A percentile compares a stretch with the other conserved stretches of the same genome.
phyloP scores from a whole-genome alignment of 1,139 yeast species.

The Suhomyces anneliseae region DNA sequence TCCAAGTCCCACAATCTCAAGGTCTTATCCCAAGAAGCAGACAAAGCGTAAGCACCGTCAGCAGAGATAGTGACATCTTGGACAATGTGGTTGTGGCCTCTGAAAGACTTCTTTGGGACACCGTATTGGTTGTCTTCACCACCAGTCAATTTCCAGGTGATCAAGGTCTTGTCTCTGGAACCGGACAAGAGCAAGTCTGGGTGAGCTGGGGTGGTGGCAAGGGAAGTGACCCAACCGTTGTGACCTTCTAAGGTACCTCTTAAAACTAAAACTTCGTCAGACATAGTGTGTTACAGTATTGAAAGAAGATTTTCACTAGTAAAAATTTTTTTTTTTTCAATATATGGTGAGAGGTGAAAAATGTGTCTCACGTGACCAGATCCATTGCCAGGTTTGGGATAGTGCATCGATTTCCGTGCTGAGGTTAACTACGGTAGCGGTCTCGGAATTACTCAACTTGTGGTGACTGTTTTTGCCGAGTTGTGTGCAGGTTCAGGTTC shows the following conservation, averaged over 20 bases:
- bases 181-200: slow-evolving; percentile 98
- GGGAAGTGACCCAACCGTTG: slow-evolving; percentile 93
- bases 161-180: slow-evolving; percentile 98
- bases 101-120: slow-evolving; percentile 95
- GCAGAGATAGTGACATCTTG: slow-evolving; percentile 98
- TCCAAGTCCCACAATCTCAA: slow-evolving; percentile 98
- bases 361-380: slow-evolving; percentile 1
- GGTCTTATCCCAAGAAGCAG: slow-evolving; percentile 99
- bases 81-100: slow-evolving; percentile 99
- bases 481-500: slow-evolving; percentile 20
- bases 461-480: slow-evolving; percentile 43
- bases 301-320: neutral
- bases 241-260: slow-evolving; percentile 98
- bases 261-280: slow-evolving; percentile 95
- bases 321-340: slow-evolving; percentile 5
- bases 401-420: slow-evolving; percentile 16
- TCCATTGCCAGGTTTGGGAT: neutral
- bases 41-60: slow-evolving; percentile 97
- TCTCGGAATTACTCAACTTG: slow-evolving; percentile 36
- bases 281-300: slow-evolving; percentile 38
- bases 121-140: slow-evolving; percentile 95
- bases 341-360: slow-evolving; percentile 1
- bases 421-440: slow-evolving; percentile 25
- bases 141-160: slow-evolving; percentile 98
- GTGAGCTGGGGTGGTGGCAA: slow-evolving; percentile 97